Percentiles rank a stretch among this genome's conserved stretches.
phyloP scores from a whole-genome alignment of 2,329 filamentous ascomycete species.

The Aspergillus thermomutatus region DNA sequence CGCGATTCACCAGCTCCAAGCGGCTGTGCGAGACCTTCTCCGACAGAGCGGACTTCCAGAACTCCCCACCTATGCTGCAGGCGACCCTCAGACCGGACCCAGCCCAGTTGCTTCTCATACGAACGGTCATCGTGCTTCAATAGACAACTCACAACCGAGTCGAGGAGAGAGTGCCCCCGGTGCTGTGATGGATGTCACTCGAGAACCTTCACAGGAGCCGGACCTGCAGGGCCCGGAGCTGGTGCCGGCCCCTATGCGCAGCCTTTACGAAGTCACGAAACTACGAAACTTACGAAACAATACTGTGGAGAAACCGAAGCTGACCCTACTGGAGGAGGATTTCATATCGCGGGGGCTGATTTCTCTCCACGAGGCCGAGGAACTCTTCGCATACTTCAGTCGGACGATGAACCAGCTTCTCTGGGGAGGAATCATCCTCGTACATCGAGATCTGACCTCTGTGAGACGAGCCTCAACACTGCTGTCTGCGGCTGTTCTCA shows the following conservation, averaged over 20 bases:
- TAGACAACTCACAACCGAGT: conserved; percentile 27
- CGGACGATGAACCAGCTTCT: conserved; percentile 51
- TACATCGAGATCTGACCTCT: conserved; percentile 49
- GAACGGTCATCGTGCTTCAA: conserved; percentile 21
- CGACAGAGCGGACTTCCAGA: conserved; percentile 42
- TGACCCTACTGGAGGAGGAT: conserved; percentile 43
- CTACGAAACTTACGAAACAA: conserved; percentile 42
- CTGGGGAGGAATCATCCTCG: conserved; percentile 52
- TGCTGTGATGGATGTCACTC: conserved; percentile 41
- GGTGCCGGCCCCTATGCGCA: conserved; percentile 52
- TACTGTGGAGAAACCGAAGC: conserved; percentile 34
- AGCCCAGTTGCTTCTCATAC: conserved; percentile 28
- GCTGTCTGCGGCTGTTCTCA: conserved; percentile 54
- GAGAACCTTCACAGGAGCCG: conserved; percentile 46
- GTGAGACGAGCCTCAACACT: conserved; percentile 55
- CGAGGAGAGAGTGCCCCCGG: conserved; percentile 24
- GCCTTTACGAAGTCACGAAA: conserved; percentile 54
- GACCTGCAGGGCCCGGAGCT: conserved; percentile 40
- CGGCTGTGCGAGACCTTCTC: conserved; percentile 46
- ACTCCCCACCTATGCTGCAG: conserved; percentile 37
- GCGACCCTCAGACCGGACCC: conserved; percentile 22
- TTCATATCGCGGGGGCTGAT: conserved; percentile 51
- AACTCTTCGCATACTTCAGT: conserved; percentile 51
- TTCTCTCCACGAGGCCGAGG: conserved; percentile 48
- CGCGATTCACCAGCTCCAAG: conserved; percentile 42